Evolutionary conservation across 2,329 filamentous ascomycete genomes (phyloP).

Genomic region (Aspergillus phoenicis): DNA sequence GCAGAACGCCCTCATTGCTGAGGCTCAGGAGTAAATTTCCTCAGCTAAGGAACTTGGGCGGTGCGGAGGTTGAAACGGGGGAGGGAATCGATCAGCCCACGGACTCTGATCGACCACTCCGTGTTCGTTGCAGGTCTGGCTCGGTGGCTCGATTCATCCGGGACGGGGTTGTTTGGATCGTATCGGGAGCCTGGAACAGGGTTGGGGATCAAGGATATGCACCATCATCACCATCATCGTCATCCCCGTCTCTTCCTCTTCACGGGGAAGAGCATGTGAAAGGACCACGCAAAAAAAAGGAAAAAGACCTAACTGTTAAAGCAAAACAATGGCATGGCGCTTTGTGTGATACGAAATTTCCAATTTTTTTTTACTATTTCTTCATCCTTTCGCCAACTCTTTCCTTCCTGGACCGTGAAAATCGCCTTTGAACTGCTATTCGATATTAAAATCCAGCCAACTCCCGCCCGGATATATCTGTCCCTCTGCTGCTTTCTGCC

Average conservation of each 20-base stretch:
- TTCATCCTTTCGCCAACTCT: slow-evolving; percentile 4
- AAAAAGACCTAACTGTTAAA: slow-evolving; percentile 27
- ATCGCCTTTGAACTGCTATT: not conserved
- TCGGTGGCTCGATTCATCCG: slow-evolving; percentile 27
- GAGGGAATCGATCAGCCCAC: slow-evolving; percentile 33
- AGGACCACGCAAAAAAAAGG: slow-evolving; percentile 20
- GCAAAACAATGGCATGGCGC: slow-evolving; percentile 32
- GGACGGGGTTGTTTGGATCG: slow-evolving; percentile 17
- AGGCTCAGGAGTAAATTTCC: slow-evolving; percentile 56
- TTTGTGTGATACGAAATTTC: slow-evolving; percentile 30
- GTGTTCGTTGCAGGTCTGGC: slow-evolving; percentile 27
- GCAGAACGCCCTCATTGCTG: slow-evolving; percentile 80
- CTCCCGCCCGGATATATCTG: not conserved
- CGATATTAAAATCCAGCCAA: not conserved
- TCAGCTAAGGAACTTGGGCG: slow-evolving; percentile 38
- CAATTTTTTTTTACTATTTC: slow-evolving; percentile 20
- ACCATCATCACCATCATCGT: slow-evolving; percentile 11
- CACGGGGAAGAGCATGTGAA: slow-evolving; percentile 9
- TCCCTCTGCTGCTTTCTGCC: not conserved
- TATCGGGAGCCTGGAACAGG: slow-evolving; percentile 21
- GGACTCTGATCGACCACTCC: slow-evolving; percentile 33
- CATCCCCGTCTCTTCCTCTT: slow-evolving; percentile 18
- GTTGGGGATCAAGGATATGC: slow-evolving; percentile 19
- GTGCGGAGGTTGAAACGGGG: slow-evolving; percentile 41
- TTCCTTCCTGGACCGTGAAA: not conserved